These are phyloP conservation scores for Pythium diclinum DNA, from an alignment of 352 stramenopile genomes.

Conservation along the genomic window DNA sequence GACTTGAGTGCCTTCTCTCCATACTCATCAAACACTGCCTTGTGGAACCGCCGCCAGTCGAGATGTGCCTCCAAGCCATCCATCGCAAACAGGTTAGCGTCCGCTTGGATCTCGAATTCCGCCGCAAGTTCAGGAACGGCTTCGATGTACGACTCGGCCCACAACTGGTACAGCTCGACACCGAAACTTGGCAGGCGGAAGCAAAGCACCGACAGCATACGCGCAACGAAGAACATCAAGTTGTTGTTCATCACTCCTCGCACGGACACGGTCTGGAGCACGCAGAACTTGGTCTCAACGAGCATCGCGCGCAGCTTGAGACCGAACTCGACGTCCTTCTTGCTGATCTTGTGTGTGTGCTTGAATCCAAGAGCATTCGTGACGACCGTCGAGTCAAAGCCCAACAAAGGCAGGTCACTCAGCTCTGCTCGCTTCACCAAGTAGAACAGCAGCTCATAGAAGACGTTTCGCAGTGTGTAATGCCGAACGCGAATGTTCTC, in stretches of 20 bases:
- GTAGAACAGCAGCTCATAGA: slow-evolving; percentile 89
- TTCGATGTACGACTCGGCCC: slow-evolving; percentile 84
- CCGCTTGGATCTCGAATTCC: slow-evolving; percentile 80
- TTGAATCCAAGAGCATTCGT: slow-evolving; percentile 65
- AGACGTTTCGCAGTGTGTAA: slow-evolving; percentile 87
- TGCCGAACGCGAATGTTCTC: slow-evolving; percentile 90
- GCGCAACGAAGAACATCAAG: slow-evolving; percentile 88
- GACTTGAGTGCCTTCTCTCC: slow-evolving; percentile 83
- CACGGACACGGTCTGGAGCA: slow-evolving; percentile 84
- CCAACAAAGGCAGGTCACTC: slow-evolving; percentile 77
- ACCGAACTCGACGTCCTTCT: slow-evolving; percentile 80
- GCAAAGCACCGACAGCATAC: slow-evolving; percentile 85
- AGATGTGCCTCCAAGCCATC: slow-evolving; percentile 84
- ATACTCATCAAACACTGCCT: slow-evolving; percentile 84
- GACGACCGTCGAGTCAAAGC: slow-evolving; percentile 76
- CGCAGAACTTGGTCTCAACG: slow-evolving; percentile 87
- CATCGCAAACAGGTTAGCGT: slow-evolving; percentile 86
- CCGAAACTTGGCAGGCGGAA: slow-evolving; percentile 86
- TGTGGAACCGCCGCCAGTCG: slow-evolving; percentile 88
- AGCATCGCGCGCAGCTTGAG: slow-evolving; percentile 86
- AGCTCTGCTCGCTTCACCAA: slow-evolving; percentile 85
- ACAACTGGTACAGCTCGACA: slow-evolving; percentile 85
- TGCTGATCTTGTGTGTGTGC: slow-evolving; percentile 68
- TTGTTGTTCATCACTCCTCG: slow-evolving; percentile 91
- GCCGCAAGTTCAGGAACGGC: slow-evolving; percentile 66